Conservation (phyloP, 148 eudicot species). For the Silene latifolia region DNA sequence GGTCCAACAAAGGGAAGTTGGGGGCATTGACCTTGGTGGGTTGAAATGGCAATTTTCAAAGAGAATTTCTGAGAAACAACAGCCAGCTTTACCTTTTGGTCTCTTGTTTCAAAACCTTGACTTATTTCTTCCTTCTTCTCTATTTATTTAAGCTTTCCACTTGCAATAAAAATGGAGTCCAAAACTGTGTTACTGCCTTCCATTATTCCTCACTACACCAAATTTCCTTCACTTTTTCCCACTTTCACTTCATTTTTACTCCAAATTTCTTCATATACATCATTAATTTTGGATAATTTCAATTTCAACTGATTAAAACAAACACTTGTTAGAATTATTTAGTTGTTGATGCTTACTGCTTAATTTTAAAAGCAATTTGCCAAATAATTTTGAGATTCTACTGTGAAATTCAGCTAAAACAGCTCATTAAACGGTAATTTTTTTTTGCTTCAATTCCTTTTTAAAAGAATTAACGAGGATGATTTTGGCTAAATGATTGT, state of each 20-base stretch:
- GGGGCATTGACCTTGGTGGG: background rate
- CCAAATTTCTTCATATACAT: background rate
- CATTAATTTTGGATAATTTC: background rate
- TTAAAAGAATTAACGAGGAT: no score
- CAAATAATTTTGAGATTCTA: no score
- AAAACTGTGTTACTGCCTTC: background rate
- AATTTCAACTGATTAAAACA: background rate
- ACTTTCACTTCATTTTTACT: background rate
- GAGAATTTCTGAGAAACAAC: background rate
- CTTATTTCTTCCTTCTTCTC: background rate
- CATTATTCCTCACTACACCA: background rate
- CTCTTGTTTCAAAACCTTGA: background rate
- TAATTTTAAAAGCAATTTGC: background rate
- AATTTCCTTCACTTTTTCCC: constrained; percentile 19
- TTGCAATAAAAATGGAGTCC: background rate
- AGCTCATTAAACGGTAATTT: background rate
- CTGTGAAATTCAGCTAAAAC: constrained; percentile 1
- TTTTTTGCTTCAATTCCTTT: background rate
- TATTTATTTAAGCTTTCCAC: background rate
- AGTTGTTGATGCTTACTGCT: background rate
- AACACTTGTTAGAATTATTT: background rate
- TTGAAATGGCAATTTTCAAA: background rate
- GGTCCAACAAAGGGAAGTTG: no score
- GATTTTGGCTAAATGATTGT: background rate
- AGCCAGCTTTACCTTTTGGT: background rate